These are phyloP conservation scores for Ophiostoma ulmi DNA, from an alignment of 2,329 filamentous ascomycete species.

Conservation along the genomic window DNA sequence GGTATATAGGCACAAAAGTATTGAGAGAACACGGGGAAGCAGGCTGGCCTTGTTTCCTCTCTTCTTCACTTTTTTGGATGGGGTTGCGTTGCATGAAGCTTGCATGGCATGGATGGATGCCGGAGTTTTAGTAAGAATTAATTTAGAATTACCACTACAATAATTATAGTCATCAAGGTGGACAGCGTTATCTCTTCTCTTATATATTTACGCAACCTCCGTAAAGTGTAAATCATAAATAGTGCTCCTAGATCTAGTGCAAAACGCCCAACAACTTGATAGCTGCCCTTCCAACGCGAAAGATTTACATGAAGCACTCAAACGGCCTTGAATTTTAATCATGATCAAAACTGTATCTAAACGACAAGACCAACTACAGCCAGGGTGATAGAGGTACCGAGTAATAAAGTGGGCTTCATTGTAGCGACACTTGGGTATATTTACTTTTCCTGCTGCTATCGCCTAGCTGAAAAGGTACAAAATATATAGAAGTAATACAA, in stretches of 20 bases:
- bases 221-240: no score
- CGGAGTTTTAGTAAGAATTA: background rate
- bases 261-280: no score
- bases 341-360: no score
- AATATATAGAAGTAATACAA: background rate
- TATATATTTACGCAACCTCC: no score
- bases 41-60: background rate
- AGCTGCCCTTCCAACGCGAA: no score
- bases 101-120: background rate
- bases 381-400: background rate
- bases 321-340: no score
- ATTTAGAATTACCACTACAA: background rate
- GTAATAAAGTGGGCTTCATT: background rate
- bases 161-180: background rate
- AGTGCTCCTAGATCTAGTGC: no score
- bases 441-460: background rate
- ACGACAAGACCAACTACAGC: no score
- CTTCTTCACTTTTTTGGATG: background rate
- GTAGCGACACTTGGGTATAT: constrained; percentile 14
- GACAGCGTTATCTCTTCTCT: background rate
- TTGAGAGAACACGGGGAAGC: background rate
- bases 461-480: background rate
- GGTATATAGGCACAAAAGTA: background rate
- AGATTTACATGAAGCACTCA: no score
- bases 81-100: background rate